Conservation (phyloP, 2,329 filamentous ascomycete species). For the Venturiaceae sp. region DNA sequence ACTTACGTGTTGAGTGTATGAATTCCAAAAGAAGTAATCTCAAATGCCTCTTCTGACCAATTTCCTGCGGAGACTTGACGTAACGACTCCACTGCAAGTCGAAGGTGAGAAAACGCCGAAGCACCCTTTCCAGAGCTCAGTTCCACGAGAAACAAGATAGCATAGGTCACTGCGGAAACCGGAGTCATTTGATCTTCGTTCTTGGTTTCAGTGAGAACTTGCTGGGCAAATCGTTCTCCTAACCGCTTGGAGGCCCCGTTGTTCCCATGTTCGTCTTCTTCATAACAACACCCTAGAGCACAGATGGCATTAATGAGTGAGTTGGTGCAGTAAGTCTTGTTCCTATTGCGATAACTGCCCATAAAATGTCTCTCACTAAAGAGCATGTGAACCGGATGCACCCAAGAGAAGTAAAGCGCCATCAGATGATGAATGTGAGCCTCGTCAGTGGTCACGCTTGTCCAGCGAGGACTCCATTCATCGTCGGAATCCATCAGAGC, state of each 20-base stretch:
- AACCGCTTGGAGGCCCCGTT: slow-evolving; percentile 11
- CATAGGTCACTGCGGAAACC: slow-evolving; percentile 15
- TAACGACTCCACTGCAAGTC: slow-evolving; percentile 13
- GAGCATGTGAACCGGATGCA: slow-evolving; percentile 21
- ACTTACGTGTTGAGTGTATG: slow-evolving; percentile 14
- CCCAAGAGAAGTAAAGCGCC: slow-evolving; percentile 20
- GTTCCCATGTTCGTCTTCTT: slow-evolving; percentile 9
- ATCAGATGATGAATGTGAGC: slow-evolving; percentile 17
- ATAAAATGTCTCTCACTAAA: slow-evolving; percentile 19
- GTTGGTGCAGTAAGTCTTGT: slow-evolving; percentile 15
- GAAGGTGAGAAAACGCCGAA: slow-evolving; percentile 13
- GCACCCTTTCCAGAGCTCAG: slow-evolving; percentile 11
- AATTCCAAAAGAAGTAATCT: slow-evolving; percentile 12
- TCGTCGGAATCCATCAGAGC: slow-evolving; percentile 14
- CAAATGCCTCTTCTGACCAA: slow-evolving; percentile 10
- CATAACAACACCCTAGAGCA: slow-evolving; percentile 18
- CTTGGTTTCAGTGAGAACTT: slow-evolving; percentile 12
- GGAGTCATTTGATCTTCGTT: slow-evolving; percentile 12
- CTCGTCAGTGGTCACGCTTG: slow-evolving; percentile 14
- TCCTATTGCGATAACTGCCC: slow-evolving; percentile 11
- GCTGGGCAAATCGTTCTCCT: slow-evolving; percentile 13
- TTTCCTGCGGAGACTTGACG: background rate
- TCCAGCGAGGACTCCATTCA: slow-evolving; percentile 13
- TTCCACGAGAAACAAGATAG: slow-evolving; percentile 19
- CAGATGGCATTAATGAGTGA: slow-evolving; percentile 20